Conservation (phyloP, 1,284 basidiomycete species). For the Sanghuangporus sanghuang region DNA sequence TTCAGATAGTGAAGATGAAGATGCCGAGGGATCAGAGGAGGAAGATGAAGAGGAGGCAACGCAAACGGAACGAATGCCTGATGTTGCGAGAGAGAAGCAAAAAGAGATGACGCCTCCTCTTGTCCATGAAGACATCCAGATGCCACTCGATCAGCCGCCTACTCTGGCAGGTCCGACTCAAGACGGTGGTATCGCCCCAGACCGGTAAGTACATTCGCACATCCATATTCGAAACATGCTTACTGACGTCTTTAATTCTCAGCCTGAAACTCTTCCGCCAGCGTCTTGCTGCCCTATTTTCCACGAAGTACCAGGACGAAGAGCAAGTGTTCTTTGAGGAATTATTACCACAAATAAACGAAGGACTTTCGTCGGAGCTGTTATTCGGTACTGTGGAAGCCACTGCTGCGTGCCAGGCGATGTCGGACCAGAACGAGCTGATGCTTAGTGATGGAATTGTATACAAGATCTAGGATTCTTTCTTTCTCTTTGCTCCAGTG, state of each 20-base stretch:
- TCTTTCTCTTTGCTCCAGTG: slow-evolving; percentile 21
- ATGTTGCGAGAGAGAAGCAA: slow-evolving; percentile 25
- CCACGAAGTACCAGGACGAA: slow-evolving; percentile 63
- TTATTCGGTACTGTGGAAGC: slow-evolving; percentile 84
- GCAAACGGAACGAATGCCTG: slow-evolving; percentile 48
- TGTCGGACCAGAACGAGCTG: slow-evolving; percentile 82
- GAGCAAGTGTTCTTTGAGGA: slow-evolving; percentile 71
- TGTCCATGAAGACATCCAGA: slow-evolving; percentile 43
- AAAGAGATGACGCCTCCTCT: slow-evolving; percentile 27
- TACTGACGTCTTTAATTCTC: slow-evolving; percentile 14
- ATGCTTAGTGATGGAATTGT: slow-evolving; percentile 84
- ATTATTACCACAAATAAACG: slow-evolving; percentile 76
- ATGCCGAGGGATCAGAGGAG: slow-evolving; percentile 43
- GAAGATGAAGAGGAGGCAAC: slow-evolving; percentile 39
- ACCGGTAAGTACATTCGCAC: slow-evolving; percentile 42
- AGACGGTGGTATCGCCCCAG: slow-evolving; percentile 42
- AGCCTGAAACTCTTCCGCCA: slow-evolving; percentile 77
- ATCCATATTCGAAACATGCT: background rate
- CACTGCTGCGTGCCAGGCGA: slow-evolving; percentile 63
- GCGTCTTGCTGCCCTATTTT: slow-evolving; percentile 68
- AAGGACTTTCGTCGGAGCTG: slow-evolving; percentile 60
- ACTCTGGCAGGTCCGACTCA: slow-evolving; percentile 29
- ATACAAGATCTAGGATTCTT: slow-evolving; percentile 51
- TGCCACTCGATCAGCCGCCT: slow-evolving; percentile 42
- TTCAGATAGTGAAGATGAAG: slow-evolving; percentile 28